Base-by-base conservation (phyloP, 139 green algal species). In the Chara braunii region DNA sequence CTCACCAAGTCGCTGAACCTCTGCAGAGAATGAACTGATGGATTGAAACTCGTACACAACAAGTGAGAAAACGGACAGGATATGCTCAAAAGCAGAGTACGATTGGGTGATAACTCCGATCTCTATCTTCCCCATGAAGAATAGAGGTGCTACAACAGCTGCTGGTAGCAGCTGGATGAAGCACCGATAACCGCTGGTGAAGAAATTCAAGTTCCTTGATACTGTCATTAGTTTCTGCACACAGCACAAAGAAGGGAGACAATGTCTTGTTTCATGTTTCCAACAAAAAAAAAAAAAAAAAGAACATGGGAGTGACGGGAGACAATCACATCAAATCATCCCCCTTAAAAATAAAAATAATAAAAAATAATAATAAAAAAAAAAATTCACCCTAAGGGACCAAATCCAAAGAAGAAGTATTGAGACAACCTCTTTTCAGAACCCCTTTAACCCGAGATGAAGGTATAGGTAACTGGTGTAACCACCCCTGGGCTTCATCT, bases 101-200 rank as follows among this genome's bases (percentile, higher is more conserved):
- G 78, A 89, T 82, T 97, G 92, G 66, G 92, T 98, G 83, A 97
- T 89, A 23, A 98, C 92, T 7, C 92, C 92, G 84, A 98, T 96
- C 69, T 96, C 92, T 52, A 98, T 96, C 71, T 96, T 85, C 37
- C 90, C 89, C 22, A 76, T 56, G 80, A 97, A 97, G 82, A 85
- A 97, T 8, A 97, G 81, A 5, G 90, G 90, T n/a, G 91, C 89
- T 22, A 98, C 87, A n/a, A 98, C 92, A 2, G 91, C 92, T 23
- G 92, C 88, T 3, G 92, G 92, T 60, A 98, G 80, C 29, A 98
- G 82, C 72, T 88, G 78, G 53, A 97, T 96, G 31, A 97, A 50
- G 71, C 83, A 91, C 7, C 85, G 61, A 79, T 98, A 98, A 78
- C 88, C 92, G 53, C 81, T 89, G 5, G 91, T 97, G 80, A 98